Evolutionary conservation across 2,329 filamentous ascomycete species (phyloP).

Genomic region (Ophiostoma himal-ulmi): DNA sequence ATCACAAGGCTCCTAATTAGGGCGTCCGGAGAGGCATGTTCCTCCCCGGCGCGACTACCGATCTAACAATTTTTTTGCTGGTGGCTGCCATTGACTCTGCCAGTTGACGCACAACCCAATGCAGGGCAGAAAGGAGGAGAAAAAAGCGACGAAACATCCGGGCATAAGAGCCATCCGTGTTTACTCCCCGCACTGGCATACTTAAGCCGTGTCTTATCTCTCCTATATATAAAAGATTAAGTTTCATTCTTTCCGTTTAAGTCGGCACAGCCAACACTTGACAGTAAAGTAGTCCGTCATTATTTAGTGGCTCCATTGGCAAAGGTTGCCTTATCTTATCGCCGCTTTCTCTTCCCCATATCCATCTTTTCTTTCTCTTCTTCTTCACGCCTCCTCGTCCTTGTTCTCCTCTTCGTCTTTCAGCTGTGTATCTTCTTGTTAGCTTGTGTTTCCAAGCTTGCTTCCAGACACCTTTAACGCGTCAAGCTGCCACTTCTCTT

Average conservation of each 20-base stretch:
- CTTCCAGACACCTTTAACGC: background rate
- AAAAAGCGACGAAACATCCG: background rate
- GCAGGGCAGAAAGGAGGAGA: background rate
- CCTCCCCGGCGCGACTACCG: slow-evolving; percentile 16
- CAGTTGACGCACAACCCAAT: slow-evolving; percentile 10
- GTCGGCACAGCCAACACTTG: too few species aligned
- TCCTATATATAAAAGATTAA: background rate
- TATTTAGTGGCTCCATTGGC: background rate
- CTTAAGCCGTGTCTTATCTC: background rate
- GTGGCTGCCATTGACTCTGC: slow-evolving; percentile 1
- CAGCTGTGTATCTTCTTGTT: background rate
- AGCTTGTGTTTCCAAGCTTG: background rate
- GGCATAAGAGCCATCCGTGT: background rate
- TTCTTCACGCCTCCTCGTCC: background rate
- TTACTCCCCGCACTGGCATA: background rate
- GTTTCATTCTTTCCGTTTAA: too few species aligned
- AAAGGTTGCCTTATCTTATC: slow-evolving; percentile 14
- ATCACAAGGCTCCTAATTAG: slow-evolving; percentile 22
- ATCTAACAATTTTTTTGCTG: background rate
- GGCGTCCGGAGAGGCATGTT: slow-evolving; percentile 14
- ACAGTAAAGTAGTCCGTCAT: background rate
- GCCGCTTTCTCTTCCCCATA: background rate
- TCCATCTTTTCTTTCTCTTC: background rate
- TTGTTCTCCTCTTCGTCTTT: background rate
- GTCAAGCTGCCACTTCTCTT: background rate